A percentile compares a stretch with the other conserved stretches of the same genome.
Conservation (phyloP, 768 basidiomycete genomes). For the Termitomyces bulborhizus region DNA sequence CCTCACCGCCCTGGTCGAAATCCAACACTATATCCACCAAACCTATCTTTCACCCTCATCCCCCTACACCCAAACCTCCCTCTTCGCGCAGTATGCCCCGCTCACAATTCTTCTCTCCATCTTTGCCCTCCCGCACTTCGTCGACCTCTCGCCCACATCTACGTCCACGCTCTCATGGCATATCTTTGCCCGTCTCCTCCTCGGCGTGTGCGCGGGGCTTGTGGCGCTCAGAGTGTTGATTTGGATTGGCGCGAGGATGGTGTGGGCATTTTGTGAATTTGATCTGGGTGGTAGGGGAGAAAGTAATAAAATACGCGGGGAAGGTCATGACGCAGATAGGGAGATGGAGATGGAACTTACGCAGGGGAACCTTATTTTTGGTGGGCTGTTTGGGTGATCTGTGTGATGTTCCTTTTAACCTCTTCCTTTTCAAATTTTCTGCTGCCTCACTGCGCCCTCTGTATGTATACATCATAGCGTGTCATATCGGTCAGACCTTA, state of each 20-base stretch:
- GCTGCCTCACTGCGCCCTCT: neutral
- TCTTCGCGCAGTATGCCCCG: conserved; percentile 12
- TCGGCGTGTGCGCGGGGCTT: neutral
- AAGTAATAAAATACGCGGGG: neutral
- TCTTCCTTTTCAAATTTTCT: neutral
- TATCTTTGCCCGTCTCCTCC: neutral
- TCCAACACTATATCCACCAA: conserved; percentile 6
- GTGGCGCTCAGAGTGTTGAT: conserved; percentile 1
- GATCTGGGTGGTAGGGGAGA: conserved; percentile 3
- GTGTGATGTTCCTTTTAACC: neutral
- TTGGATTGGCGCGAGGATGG: conserved; percentile 8
- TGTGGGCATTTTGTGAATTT: conserved; percentile 10
- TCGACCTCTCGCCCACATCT: neutral
- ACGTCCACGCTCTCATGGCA: neutral
- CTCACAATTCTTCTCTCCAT: conserved; percentile 8
- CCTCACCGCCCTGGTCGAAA: neutral
- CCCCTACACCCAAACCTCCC: conserved; percentile 1
- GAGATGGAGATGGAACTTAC: conserved; percentile 5
- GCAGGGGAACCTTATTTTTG: conserved; percentile 4
- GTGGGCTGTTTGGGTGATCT: neutral
- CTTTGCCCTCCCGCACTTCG: conserved; percentile 5
- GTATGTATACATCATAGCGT: neutral
- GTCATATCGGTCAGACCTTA: neutral
- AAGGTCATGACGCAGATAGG: neutral
- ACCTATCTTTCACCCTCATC: conserved; percentile 1